Percentiles rank a stretch among this genome's conserved stretches.
Evolutionary conservation across 208 protist genomes (phyloP).

Genomic region (Baffinella frigidus): DNA sequence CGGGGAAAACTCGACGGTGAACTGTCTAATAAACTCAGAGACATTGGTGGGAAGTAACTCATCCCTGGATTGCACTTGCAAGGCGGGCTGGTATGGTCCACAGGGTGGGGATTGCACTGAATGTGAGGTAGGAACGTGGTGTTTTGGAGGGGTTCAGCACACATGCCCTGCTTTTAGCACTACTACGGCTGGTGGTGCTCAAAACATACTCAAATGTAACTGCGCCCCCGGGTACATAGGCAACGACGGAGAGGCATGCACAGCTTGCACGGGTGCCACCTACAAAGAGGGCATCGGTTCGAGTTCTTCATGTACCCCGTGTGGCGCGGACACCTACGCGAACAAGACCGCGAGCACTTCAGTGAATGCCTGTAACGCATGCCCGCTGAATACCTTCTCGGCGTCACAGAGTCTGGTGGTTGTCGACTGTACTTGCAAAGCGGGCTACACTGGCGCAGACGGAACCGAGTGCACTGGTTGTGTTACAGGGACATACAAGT

Average conservation of each 20-base stretch:
- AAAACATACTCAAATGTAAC: background rate
- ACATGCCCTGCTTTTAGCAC: no score
- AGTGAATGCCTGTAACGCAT: background rate
- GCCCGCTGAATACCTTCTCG: background rate
- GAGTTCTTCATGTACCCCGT: background rate
- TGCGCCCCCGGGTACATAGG: background rate
- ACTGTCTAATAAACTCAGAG: background rate
- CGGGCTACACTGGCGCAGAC: background rate
- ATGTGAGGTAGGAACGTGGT: no score
- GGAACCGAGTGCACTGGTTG: background rate
- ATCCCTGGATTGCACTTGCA: background rate
- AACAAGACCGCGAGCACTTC: background rate
- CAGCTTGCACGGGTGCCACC: background rate
- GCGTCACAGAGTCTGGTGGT: background rate
- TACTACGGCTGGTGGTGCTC: background rate
- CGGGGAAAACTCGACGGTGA: background rate
- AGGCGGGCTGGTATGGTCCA: background rate
- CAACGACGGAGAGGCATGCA: background rate
- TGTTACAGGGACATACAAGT: background rate
- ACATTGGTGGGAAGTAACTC: background rate
- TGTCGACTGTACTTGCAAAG: background rate
- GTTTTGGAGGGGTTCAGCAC: no score
- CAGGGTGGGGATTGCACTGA: background rate
- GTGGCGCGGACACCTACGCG: background rate
- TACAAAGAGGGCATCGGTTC: background rate